Conservation (phyloP, 352 stramenopile genomes). For the Pythium phragmitis region DNA sequence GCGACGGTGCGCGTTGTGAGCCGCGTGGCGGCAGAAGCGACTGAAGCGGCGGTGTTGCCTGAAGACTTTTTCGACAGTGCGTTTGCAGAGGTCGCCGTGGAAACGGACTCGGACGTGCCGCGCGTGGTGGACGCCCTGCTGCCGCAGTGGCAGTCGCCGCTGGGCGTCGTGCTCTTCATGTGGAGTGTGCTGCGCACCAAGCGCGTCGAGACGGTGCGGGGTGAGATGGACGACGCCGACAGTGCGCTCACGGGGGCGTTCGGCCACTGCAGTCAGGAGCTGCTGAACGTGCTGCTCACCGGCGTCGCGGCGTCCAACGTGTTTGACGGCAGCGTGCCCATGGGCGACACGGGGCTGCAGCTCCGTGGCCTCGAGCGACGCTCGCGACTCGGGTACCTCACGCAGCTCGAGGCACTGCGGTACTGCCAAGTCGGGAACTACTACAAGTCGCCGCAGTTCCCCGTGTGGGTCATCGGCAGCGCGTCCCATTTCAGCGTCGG, state of each 20-base stretch:
- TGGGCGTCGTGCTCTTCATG: constrained; percentile 73
- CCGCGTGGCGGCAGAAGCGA: too few relatives aligned
- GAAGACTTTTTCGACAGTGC: not conserved
- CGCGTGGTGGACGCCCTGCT: constrained; percentile 23
- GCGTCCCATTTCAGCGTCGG: constrained; percentile 90
- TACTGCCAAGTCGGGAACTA: constrained; percentile 91
- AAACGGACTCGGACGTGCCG: not conserved
- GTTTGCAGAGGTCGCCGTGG: not conserved
- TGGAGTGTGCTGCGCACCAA: constrained; percentile 71
- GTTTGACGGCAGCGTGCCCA: constrained; percentile 75
- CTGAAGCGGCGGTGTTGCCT: too few relatives aligned
- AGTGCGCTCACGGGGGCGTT: constrained; percentile 64
- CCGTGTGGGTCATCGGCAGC: constrained; percentile 90
- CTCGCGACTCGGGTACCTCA: constrained; percentile 82
- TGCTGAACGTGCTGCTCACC: constrained; percentile 84
- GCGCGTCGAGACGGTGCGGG: constrained; percentile 35
- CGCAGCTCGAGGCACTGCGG: constrained; percentile 86
- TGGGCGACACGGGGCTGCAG: constrained; percentile 74
- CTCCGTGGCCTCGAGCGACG: constrained; percentile 58
- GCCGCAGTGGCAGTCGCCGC: constrained; percentile 29
- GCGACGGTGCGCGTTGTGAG: constrained; percentile 3
- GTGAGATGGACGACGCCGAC: constrained; percentile 76
- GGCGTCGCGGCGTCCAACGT: constrained; percentile 80
- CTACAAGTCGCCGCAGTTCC: constrained; percentile 87
- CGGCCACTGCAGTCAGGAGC: constrained; percentile 83